Base-by-base conservation (phyloP, 768 basidiomycete species). In the Leccinum variicolor region DNA sequence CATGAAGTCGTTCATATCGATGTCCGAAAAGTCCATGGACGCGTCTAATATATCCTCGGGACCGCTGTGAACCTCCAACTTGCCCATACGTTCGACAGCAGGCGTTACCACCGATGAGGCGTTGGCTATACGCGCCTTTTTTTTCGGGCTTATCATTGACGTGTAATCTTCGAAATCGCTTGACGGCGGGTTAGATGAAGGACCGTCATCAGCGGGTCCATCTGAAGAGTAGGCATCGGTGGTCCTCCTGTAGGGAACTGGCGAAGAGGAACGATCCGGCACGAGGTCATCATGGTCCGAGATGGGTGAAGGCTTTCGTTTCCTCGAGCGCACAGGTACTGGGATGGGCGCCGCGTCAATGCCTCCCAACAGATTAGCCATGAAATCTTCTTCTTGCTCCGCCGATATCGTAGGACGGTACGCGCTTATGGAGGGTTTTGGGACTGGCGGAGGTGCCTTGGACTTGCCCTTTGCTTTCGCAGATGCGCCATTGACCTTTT, bases 361-460 rank as follows among this genome's bases (percentile, higher is more conserved):
- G 21, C 76, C 81, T 9, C 86, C 89, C 10, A 99, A 75, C 1
- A 99, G 73, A 36, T 81, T 82, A 0, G 84, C 83, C 92, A 99
- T 90, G 62, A 99, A 93, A 63, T 96, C 93, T 39, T 83, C 79
- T 70, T 98, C 97, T 64, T 94, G 84, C 52, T 86, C 89, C 13
- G 79, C 86, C 8, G 90, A 87, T 13, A 87, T 82, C 0, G 78
- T 78, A 1, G 90, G 87, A 29, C 92, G 82, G 70, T 98, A 98
- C 14, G 87, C 90, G 71, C 79, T 87, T 59, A 92, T 87, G 11
- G 86, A 82, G 2, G 85, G 83, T 13, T 81, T 77, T 13, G 79
- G 72, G 28, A 70, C 68, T 11, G 80, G 79, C 2, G 82, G 82
- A 28, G 81, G 82, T 47, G 72, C 71, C 61, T 79, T 86, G 70